phyloP scores from a whole-genome alignment of 2,329 filamentous ascomycete species.

The Monilinia vaccinii-corymbosi region DNA sequence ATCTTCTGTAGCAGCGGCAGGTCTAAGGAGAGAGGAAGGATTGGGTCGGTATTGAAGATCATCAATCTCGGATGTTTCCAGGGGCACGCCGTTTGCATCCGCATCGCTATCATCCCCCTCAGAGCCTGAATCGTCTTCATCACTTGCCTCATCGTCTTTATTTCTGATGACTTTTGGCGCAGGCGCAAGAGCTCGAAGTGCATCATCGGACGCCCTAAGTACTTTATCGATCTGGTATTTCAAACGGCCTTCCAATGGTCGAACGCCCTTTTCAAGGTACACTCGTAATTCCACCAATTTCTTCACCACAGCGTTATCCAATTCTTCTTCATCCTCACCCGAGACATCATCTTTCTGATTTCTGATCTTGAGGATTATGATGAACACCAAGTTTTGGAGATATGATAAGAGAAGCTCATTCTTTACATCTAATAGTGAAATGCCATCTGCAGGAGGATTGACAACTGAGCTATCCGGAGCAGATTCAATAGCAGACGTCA shows the following conservation, averaged over 20 bases:
- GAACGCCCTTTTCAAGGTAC: constrained; percentile 86
- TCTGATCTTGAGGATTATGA: constrained; percentile 73
- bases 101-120: constrained; percentile 31
- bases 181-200: constrained; percentile 28
- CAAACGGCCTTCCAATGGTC: constrained; percentile 79
- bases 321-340: constrained; percentile 30
- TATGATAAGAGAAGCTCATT: constrained; percentile 97
- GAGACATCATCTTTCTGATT: constrained; percentile 34
- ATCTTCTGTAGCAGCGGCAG: constrained; percentile 17
- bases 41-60: constrained; percentile 57
- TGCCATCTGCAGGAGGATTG: constrained; percentile 71
- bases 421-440: constrained; percentile 90
- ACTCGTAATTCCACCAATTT: constrained; percentile 89
- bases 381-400: constrained; percentile 84
- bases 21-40: constrained; percentile 35
- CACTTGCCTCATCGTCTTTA: constrained; percentile 10
- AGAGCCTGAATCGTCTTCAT: constrained; percentile 21
- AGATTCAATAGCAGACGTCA: constrained; percentile 53
- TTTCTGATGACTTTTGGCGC: background rate
- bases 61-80: constrained; percentile 36
- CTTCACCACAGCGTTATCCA: constrained; percentile 62
- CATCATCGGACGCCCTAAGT: constrained; percentile 67
- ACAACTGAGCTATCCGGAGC: constrained; percentile 54
- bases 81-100: constrained; percentile 18
- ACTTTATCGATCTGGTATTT: constrained; percentile 97